Base-by-base conservation (phyloP, 2,329 filamentous ascomycete species). In the Sporothrix brunneoviolacea region DNA sequence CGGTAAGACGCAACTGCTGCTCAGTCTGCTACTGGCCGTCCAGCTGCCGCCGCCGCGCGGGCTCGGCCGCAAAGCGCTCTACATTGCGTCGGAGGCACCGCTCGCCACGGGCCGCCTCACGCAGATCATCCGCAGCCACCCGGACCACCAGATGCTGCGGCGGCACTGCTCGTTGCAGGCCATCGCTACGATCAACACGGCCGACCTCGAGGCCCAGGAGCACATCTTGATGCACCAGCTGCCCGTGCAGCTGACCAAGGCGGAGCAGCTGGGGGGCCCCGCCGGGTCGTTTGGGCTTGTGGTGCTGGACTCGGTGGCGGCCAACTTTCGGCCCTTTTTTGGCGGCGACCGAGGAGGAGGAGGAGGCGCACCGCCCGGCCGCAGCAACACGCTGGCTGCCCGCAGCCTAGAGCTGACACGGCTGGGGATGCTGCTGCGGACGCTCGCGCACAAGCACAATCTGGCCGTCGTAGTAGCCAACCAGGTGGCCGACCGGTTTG, bases 211-310 rank as follows among this genome's bases (percentile, higher is more conserved):
- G 68, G 84, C 87, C 0, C 93, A 98, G 68, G 91, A 97, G 53
- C 91, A 97, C 68, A 95, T 98, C 62, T 74, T 97, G 22, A 83
- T 83, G 57, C 97, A 88, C 67, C 93, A 98, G 66, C 83, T 97
- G 6, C 93, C 93, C 2, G 85, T 95, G n/a, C 56, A 57, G 41
- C 55, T 58, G 18, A 45, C 33, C 16, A 83, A 90, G 24, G 81
- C 95, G 18, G 72, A 79, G 57, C 80, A 87, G 41, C 82, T 88
- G 65, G 77, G 84, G 54, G 75, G 50, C 8, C 8, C 10, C 12
- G 15, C 33, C 10, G 48, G 48, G 8, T 48, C 44, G 19, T 55
- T 95, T 47, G 89, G 91, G 2, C 77, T 98, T 1, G 70, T 98
- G 1, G 77, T 97, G 13, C 70, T 98, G 28, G 93, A 98, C 70